Conservation (phyloP, 768 basidiomycete species). For the Tricholoma terreum region DNA sequence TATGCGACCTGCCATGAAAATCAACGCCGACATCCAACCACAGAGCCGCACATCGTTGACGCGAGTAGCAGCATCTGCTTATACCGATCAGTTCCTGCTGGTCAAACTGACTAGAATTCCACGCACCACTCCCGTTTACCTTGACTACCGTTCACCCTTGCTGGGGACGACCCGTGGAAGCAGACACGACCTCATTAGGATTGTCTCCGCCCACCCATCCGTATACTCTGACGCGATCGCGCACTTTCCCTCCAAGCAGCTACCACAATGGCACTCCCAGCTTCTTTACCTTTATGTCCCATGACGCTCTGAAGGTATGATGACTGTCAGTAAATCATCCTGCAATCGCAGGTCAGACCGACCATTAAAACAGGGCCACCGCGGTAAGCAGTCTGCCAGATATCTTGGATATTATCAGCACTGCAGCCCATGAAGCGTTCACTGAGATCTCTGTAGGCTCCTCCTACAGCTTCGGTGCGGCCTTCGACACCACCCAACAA, state of each 20-base stretch:
- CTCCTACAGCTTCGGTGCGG: conserved; percentile 73
- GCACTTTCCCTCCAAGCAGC: conserved; percentile 66
- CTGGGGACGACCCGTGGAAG: conserved; percentile 49
- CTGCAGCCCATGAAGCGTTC: conserved; percentile 59
- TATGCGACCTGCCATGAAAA: conserved; percentile 70
- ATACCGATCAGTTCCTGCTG: neutral
- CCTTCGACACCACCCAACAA: conserved; percentile 78
- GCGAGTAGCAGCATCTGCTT: conserved; percentile 41
- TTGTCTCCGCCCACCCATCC: conserved; percentile 57
- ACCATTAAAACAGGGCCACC: conserved; percentile 73
- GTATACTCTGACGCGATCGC: conserved; percentile 56
- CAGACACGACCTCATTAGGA: conserved; percentile 51
- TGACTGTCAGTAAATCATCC: neutral
- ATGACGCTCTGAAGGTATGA: conserved; percentile 46
- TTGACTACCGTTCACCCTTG: conserved; percentile 72
- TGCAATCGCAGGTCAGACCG: conserved; percentile 3
- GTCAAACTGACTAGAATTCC: neutral
- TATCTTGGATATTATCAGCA: conserved; percentile 66
- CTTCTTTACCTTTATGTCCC: conserved; percentile 82
- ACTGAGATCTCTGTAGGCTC: conserved; percentile 57
- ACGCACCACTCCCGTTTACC: conserved; percentile 63
- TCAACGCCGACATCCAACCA: conserved; percentile 67
- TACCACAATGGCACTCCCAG: conserved; percentile 64
- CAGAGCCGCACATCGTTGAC: conserved; percentile 49
- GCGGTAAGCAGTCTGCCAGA: conserved; percentile 66